These are phyloP conservation scores for Wickerhamiella vanderwaltii DNA, from an alignment of 805 yeast genomes.

Conservation along the genomic window DNA sequence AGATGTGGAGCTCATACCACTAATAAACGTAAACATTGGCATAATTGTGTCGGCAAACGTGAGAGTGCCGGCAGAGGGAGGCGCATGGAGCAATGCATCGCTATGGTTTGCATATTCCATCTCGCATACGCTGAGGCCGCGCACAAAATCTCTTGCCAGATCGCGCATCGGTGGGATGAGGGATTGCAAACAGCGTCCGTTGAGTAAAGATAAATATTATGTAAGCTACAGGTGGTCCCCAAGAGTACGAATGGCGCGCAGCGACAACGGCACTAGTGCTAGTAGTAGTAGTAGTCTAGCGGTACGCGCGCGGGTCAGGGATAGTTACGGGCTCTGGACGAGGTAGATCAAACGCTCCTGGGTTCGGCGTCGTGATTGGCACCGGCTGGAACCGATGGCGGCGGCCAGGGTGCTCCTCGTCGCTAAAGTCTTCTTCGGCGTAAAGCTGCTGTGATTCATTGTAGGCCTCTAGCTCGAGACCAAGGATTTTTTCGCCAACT, in stretches of 20 bases:
- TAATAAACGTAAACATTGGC: constrained; percentile 24
- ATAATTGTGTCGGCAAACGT: constrained; percentile 25
- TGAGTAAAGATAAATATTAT: too few relatives aligned
- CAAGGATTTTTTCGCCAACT: constrained; percentile 16
- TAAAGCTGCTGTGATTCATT: constrained; percentile 18
- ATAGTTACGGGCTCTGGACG: constrained; percentile 19
- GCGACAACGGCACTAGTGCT: too few relatives aligned
- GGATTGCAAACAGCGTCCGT: too few relatives aligned
- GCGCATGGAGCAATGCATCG: constrained; percentile 18
- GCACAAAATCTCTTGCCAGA: constrained; percentile 21
- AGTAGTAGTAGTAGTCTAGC: too few relatives aligned
- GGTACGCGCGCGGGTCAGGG: too few relatives aligned
- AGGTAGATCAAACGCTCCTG: constrained; percentile 21
- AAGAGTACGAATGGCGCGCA: too few relatives aligned
- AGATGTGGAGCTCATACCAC: constrained; percentile 22
- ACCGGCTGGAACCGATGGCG: constrained; percentile 15
- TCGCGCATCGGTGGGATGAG: too few relatives aligned
- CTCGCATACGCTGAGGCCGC: constrained; percentile 25
- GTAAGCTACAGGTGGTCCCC: too few relatives aligned
- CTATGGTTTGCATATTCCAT: constrained; percentile 23
- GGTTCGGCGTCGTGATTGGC: constrained; percentile 17
- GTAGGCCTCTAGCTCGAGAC: constrained; percentile 19
- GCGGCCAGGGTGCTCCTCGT: constrained; percentile 16
- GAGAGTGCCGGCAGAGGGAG: constrained; percentile 18
- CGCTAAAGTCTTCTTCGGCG: constrained; percentile 18